Evolutionary conservation across 2,329 filamentous ascomycete species (phyloP).

Genomic region (Aspergillus costaricaensis): DNA sequence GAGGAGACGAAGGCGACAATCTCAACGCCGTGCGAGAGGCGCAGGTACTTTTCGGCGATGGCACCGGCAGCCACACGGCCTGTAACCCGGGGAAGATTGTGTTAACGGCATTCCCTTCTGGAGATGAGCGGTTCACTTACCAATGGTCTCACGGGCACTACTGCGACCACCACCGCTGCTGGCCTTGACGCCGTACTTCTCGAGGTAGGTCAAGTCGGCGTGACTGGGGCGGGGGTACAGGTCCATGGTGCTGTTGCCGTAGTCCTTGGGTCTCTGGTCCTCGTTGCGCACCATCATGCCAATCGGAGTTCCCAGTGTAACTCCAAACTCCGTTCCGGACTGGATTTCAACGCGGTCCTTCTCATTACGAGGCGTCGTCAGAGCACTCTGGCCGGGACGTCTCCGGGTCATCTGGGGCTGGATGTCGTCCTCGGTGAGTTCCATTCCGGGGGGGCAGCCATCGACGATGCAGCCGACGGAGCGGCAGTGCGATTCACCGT

Average conservation of each 20-base stretch:
- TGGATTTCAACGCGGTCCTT: slow-evolving; percentile 91
- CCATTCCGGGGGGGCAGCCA: slow-evolving; percentile 83
- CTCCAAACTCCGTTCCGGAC: slow-evolving; percentile 85
- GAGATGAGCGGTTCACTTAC: slow-evolving; percentile 41
- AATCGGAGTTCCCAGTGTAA: slow-evolving; percentile 89
- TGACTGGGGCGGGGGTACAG: slow-evolving; percentile 87
- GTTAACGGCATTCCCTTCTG: background rate
- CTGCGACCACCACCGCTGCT: slow-evolving; percentile 85
- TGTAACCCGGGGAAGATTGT: slow-evolving; percentile 26
- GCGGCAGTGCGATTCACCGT: slow-evolving; percentile 86
- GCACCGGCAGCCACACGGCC: slow-evolving; percentile 85
- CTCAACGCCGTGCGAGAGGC: slow-evolving; percentile 77
- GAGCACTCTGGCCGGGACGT: slow-evolving; percentile 81
- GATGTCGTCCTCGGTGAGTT: slow-evolving; percentile 81
- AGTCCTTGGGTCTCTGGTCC: slow-evolving; percentile 90
- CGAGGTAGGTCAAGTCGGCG: slow-evolving; percentile 94
- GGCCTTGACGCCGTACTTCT: slow-evolving; percentile 95
- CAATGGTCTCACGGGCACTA: slow-evolving; percentile 93
- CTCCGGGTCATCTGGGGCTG: slow-evolving; percentile 93
- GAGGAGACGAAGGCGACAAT: slow-evolving; percentile 89
- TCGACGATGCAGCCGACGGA: slow-evolving; percentile 95
- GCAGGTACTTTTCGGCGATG: slow-evolving; percentile 90
- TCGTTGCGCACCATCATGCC: slow-evolving; percentile 85
- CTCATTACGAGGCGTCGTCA: slow-evolving; percentile 91
- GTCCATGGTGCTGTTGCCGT: slow-evolving; percentile 87